Evolutionary conservation across 1,284 basidiomycete species (phyloP).

Genomic region (Thecaphora thlaspeos): DNA sequence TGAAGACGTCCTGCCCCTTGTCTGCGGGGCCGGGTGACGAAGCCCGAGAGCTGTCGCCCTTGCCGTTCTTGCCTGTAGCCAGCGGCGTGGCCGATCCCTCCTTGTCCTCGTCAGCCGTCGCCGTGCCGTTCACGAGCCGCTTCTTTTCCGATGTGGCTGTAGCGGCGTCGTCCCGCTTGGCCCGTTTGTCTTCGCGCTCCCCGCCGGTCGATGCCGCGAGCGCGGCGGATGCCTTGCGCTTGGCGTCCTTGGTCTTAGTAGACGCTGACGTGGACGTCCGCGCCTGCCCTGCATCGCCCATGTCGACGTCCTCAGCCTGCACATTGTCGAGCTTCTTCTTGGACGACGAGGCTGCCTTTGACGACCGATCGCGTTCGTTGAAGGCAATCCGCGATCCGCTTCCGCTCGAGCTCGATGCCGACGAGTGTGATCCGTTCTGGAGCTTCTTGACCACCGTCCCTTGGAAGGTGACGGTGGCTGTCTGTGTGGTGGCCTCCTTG

Average conservation of each 20-base stretch:
- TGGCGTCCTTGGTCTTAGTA: constrained; percentile 24
- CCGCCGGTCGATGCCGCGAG: constrained; percentile 8
- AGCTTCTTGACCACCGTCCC: not conserved
- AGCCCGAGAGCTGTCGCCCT: not conserved
- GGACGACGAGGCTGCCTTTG: constrained; percentile 36
- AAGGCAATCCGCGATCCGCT: constrained; percentile 3
- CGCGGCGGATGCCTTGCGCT: constrained; percentile 36
- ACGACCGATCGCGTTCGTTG: constrained; percentile 12
- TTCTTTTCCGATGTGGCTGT: constrained; percentile 11
- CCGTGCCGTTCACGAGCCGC: not conserved
- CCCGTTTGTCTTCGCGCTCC: constrained; percentile 34
- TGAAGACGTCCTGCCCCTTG: not conserved
- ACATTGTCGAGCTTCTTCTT: constrained; percentile 40
- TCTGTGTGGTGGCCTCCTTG: constrained; percentile 31
- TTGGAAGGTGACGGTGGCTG: constrained; percentile 4
- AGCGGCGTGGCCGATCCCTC: not conserved
- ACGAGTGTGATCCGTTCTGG: not conserved
- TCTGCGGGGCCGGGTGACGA: not conserved
- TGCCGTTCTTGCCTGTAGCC: not conserved
- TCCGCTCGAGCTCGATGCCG: not conserved
- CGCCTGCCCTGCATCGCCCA: constrained; percentile 6
- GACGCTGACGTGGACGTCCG: constrained; percentile 9
- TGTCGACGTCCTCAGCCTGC: not conserved
- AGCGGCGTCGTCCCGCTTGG: constrained; percentile 13
- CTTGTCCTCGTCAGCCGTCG: constrained; percentile 2